Evolutionary conservation across 148 eudicot genomes (phyloP).

Genomic region (Polygonum maritimum): DNA sequence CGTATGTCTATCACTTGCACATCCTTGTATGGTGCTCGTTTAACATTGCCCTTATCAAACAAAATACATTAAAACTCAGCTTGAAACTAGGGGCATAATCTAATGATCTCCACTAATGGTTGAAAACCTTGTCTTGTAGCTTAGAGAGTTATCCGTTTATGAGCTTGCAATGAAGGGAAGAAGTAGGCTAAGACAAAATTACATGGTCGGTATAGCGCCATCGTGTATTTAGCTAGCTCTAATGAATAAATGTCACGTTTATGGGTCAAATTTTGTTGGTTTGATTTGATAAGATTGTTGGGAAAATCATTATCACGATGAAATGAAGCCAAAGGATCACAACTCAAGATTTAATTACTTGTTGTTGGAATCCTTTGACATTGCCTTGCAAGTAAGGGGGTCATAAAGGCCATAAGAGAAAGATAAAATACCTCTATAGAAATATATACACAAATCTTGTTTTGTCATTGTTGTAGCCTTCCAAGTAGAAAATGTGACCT

Average conservation of each 20-base stretch:
- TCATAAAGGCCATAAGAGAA: background rate
- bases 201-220: background rate
- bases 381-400: background rate
- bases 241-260: background rate
- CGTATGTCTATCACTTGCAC: background rate
- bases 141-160: background rate
- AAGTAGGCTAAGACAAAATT: background rate
- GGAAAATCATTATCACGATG: background rate
- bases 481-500: conserved; percentile 1
- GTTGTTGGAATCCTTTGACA: background rate
- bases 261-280: background rate
- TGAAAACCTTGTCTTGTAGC: background rate
- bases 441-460: background rate
- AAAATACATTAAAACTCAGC: background rate
- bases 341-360: background rate
- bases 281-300: background rate
- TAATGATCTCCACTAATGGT: background rate
- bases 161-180: background rate
- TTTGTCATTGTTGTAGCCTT: conserved; percentile 8
- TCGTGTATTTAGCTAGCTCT: background rate
- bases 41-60: background rate
- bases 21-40: background rate
- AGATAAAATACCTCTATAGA: background rate
- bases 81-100: background rate
- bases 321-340: background rate